Conservation (phyloP, 257 asterid genomes). For the Primulina tabacum region DNA sequence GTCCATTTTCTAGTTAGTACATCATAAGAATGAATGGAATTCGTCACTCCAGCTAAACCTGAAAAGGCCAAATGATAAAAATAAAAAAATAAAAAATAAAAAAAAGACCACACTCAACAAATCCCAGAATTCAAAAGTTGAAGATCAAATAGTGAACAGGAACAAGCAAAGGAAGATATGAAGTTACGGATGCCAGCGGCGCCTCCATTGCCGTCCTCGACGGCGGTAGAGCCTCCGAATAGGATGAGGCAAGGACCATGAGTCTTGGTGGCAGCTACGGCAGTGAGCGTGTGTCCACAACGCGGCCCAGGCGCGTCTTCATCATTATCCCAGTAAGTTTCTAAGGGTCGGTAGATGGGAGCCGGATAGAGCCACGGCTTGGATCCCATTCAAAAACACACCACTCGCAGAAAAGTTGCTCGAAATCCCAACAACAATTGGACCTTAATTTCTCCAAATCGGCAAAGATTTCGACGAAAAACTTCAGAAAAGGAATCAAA, state of each 20-base stretch:
- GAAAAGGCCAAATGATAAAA: slow-evolving; percentile 16
- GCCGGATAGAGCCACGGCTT: slow-evolving; percentile 65
- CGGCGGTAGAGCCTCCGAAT: slow-evolving; percentile 97
- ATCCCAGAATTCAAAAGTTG: slow-evolving; percentile 4
- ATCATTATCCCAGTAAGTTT: slow-evolving; percentile 78
- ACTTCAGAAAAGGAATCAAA: not conserved
- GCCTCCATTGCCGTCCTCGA: slow-evolving; percentile 83
- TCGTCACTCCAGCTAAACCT: slow-evolving; percentile 97
- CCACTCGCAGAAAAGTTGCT: not conserved
- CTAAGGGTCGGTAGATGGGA: slow-evolving; percentile 54
- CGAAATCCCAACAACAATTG: not conserved
- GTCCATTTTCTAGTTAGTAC: slow-evolving; percentile 96
- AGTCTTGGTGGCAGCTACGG: slow-evolving; percentile 80
- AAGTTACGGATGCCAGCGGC: slow-evolving; percentile 84
- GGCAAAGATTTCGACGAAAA: not conserved
- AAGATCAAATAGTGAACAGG: not conserved
- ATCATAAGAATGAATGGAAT: slow-evolving; percentile 81
- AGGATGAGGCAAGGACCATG: slow-evolving; percentile 91
- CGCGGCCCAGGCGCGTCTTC: slow-evolving; percentile 99
- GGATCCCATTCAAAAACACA: slow-evolving; percentile 49
- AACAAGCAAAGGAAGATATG: not conserved
- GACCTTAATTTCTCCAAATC: slow-evolving; percentile 25
- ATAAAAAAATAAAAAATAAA: not conserved
- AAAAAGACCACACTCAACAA: not conserved
- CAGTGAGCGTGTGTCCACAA: slow-evolving; percentile 90